These are phyloP conservation scores for Geotrichum restrictum DNA, from an alignment of 1,139 yeast genomes.

Conservation along the genomic window DNA sequence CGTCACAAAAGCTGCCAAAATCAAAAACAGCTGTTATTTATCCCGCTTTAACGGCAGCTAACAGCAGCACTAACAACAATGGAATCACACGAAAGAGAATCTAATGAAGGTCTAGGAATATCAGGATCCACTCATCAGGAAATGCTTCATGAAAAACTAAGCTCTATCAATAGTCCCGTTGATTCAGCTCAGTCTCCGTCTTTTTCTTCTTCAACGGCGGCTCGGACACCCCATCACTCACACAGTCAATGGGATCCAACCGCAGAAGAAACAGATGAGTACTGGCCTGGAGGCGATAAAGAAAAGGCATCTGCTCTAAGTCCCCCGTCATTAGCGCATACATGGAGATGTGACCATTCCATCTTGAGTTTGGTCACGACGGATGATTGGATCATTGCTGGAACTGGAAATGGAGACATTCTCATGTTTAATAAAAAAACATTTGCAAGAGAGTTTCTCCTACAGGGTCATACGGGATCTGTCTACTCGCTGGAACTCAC, in stretches of 20 bases:
- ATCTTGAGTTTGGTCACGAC: conserved; percentile 75
- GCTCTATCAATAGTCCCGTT: no score
- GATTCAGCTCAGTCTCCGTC: no score
- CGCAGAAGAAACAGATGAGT: conserved; percentile 8
- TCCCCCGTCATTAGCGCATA: conserved; percentile 48
- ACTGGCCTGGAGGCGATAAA: conserved; percentile 8
- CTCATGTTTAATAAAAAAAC: conserved; percentile 66
- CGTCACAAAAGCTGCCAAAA: no score
- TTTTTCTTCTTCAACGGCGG: no score
- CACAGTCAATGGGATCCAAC: neutral
- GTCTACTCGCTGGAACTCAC: conserved; percentile 65
- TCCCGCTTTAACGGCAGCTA: no score
- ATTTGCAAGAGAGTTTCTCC: conserved; percentile 48
- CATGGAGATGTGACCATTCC: conserved; percentile 71
- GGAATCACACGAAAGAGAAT: no score
- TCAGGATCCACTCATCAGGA: no score
- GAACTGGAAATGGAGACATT: conserved; percentile 88
- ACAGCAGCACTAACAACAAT: no score
- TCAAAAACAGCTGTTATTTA: no score
- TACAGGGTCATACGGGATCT: conserved; percentile 48
- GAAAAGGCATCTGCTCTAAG: neutral
- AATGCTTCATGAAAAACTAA: no score
- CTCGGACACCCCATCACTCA: neutral
- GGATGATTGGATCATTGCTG: conserved; percentile 67
- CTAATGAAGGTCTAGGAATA: no score